Conservation (phyloP, 2,329 filamentous ascomycete genomes). For the Pseudogymnoascus sp. region DNA sequence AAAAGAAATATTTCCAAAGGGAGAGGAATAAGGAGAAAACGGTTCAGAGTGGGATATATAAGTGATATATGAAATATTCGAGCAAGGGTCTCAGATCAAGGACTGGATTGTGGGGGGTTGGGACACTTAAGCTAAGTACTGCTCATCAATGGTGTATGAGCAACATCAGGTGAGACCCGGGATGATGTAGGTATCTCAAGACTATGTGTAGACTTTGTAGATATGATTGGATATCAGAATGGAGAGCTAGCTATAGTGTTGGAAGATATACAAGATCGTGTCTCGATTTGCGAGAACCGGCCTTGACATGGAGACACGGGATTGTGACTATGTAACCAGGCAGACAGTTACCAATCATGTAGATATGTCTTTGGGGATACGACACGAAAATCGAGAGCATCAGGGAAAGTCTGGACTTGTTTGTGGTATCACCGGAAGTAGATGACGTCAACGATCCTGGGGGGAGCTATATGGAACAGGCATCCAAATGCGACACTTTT, state of each 20-base stretch:
- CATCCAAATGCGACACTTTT: neutral
- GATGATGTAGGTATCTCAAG: conserved; percentile 8
- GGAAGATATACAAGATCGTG: conserved; percentile 1
- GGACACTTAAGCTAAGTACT: neutral
- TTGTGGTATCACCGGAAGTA: neutral
- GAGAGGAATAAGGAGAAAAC: conserved; percentile 3
- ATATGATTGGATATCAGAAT: neutral
- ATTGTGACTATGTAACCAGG: neutral
- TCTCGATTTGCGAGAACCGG: neutral
- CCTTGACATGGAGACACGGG: neutral
- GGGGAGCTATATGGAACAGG: neutral
- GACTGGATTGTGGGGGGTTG: neutral
- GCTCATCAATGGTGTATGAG: neutral
- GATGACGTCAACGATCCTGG: conserved; percentile 3
- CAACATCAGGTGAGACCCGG: neutral
- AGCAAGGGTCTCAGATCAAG: neutral
- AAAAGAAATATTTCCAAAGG: neutral
- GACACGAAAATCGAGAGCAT: neutral
- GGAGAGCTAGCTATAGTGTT: neutral
- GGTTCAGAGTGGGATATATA: conserved; percentile 6
- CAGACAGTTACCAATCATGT: conserved; percentile 1
- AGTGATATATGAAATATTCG: neutral
- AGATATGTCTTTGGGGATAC: neutral
- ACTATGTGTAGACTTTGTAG: neutral
- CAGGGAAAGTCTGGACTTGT: neutral